Evolutionary conservation across 768 basidiomycete genomes (phyloP), one percentile per base, ranked within the genome.

Genomic region (Porpolomopsis calyptriformis): DNA sequence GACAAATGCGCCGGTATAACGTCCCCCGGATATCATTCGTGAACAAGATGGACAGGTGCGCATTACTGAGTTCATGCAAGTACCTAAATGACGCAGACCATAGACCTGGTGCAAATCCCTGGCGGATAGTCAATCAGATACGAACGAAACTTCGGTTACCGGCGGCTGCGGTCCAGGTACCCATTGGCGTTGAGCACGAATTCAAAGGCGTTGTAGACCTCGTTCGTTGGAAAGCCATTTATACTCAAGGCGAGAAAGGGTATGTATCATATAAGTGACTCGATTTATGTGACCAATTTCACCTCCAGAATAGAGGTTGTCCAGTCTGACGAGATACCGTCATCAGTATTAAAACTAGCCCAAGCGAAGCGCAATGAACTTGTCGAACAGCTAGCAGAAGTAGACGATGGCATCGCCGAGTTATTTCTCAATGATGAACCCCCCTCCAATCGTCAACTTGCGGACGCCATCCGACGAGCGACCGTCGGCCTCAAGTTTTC

Each of bases 1-100:
- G 96, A 49, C 96, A 99, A 72, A 99, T 99, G 96, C 76, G 88
- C 50, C 80, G 96, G 27, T 99, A 99, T 61, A 83, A 84, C 56
- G 89, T 99, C 48, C 96, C 96, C 47, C 77, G 96, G 36, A 76
- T 99, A 49, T 96, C 91, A 23, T 98, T 96, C 63, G 80, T 98
- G 58, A 98, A 98, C 67, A 98, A 98, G 67, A 97, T 98, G 94
- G 94, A 98, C 58, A 77, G 90, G 87, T 87, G 41, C 11, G 10
- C 9, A 3, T 11, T 40, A 22, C 26, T 9, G 18, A 44, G 7
- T 20, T 31, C 14, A 8, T 11, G 22, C 25, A 26, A 9, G 19
- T 9, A 14, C 4, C 23, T 47, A 22, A 20, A 18, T 35, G 34
- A 53, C 31, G 55, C 6, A 8, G 6, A 4, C 49, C 1, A 14